Conservation (phyloP, 495 filamentous ascomycete species). For the Penicillium bialowiezense region DNA sequence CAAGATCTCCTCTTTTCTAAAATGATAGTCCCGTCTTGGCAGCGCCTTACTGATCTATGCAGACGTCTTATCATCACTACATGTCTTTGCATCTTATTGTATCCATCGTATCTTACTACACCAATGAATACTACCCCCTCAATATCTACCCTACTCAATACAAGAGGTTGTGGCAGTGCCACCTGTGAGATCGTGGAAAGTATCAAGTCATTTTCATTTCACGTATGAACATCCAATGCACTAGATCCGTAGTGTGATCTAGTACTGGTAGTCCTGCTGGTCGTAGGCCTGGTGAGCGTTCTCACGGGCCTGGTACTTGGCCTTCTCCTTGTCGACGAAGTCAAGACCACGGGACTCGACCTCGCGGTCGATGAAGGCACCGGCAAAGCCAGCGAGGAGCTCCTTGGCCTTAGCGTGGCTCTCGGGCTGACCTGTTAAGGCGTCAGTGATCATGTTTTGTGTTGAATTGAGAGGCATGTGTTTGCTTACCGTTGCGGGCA, state of each 20-base stretch:
- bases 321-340: conserved; percentile 63
- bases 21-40: not conserved
- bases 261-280: not conserved
- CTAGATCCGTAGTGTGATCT: not conserved
- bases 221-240: too few relatives aligned
- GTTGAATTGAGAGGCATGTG: not conserved
- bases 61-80: not conserved
- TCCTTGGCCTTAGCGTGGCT: conserved; percentile 71
- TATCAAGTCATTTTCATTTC: too few relatives aligned
- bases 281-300: conserved; percentile 21
- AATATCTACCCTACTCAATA: too few relatives aligned
- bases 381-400: conserved; percentile 64
- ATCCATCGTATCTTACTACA: too few relatives aligned
- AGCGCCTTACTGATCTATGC: not conserved
- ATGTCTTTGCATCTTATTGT: not conserved
- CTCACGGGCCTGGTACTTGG: conserved; percentile 58
- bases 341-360: conserved; percentile 68
- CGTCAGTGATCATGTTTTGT: not conserved
- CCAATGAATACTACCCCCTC: too few relatives aligned
- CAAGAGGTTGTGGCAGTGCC: too few relatives aligned
- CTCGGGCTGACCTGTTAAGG: conserved; percentile 53
- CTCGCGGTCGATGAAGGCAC: conserved; percentile 68
- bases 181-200: too few relatives aligned
- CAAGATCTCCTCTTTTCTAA: not conserved
- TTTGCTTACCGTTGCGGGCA: conserved; percentile 53